Percentiles rank a stretch among this genome's conserved stretches.
These are phyloP conservation scores for Fonsecaea pedrosoi DNA, from an alignment of 2,329 filamentous ascomycete species.

Conservation along the genomic window DNA sequence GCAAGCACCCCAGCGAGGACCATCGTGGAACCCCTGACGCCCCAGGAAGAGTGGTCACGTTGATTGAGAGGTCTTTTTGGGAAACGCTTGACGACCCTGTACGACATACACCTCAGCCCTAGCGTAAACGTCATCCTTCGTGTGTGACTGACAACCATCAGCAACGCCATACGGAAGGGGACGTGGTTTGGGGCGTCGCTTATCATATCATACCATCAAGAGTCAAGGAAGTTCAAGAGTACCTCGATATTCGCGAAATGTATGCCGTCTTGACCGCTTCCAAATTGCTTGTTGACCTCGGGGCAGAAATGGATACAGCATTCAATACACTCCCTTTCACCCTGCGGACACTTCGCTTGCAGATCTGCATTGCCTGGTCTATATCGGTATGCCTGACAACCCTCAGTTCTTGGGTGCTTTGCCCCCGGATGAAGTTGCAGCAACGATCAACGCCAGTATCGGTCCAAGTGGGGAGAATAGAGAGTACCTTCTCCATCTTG, in stretches of 20 bases:
- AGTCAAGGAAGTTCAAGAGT: constrained; percentile 81
- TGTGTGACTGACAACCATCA: constrained; percentile 38
- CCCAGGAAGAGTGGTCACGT: constrained; percentile 89
- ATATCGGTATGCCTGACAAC: constrained; percentile 93
- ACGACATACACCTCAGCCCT: constrained; percentile 36
- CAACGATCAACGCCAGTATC: constrained; percentile 76
- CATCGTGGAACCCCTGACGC: constrained; percentile 88
- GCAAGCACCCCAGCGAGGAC: constrained; percentile 71
- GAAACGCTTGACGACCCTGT: constrained; percentile 72
- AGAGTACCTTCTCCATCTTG: constrained; percentile 85
- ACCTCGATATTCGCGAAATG: constrained; percentile 95
- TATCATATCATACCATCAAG: constrained; percentile 78
- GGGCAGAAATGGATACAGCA: constrained; percentile 80
- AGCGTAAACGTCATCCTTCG: constrained; percentile 2
- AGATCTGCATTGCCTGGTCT: constrained; percentile 72
- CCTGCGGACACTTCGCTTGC: constrained; percentile 53
- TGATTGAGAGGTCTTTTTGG: constrained; percentile 87
- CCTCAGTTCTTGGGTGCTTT: constrained; percentile 82
- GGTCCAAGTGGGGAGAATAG: constrained; percentile 89
- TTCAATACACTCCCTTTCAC: constrained; percentile 87
- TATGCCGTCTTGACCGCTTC: constrained; percentile 5
- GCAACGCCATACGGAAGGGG: constrained; percentile 59
- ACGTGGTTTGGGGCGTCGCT: constrained; percentile 84
- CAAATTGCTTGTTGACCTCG: constrained; percentile 14
- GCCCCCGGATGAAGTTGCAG: constrained; percentile 45